Evolutionary conservation across 371 early-diverging fungal genomes (phyloP).

Genomic region (Mucor sp.): DNA sequence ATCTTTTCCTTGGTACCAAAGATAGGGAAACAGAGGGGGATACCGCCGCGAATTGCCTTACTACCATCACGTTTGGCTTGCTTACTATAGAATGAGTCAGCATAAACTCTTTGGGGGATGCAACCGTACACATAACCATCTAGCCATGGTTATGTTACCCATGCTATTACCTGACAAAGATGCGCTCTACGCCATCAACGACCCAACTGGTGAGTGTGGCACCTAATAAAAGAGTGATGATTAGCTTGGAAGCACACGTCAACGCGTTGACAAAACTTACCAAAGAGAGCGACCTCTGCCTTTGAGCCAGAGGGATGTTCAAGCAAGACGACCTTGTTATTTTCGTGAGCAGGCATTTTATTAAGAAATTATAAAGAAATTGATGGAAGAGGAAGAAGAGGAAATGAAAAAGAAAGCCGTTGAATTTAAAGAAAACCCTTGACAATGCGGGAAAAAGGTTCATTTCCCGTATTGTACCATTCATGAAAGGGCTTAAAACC

Average conservation of each 20-base stretch:
- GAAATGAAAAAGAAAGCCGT: slow-evolving; percentile 6
- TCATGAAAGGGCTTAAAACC: background rate
- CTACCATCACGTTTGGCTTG: slow-evolving; percentile 75
- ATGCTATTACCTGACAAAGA: slow-evolving; percentile 72
- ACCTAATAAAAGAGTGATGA: slow-evolving; percentile 29
- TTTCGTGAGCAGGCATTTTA: slow-evolving; percentile 47
- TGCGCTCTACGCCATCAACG: slow-evolving; percentile 61
- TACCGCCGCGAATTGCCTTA: slow-evolving; percentile 89
- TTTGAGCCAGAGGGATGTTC: slow-evolving; percentile 55
- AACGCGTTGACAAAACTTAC: slow-evolving; percentile 21
- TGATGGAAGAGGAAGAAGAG: slow-evolving; percentile 12
- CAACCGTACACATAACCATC: background rate
- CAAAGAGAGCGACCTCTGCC: slow-evolving; percentile 65
- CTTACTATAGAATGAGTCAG: slow-evolving; percentile 37
- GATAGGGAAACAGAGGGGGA: slow-evolving; percentile 82
- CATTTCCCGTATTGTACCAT: slow-evolving; percentile 1
- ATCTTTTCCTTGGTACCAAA: slow-evolving; percentile 69
- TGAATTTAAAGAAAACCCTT: background rate
- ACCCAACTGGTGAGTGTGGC: slow-evolving; percentile 85
- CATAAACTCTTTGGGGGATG: background rate
- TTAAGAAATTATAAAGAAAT: background rate
- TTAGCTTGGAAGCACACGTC: background rate
- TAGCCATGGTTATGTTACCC: background rate
- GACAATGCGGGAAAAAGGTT: background rate
- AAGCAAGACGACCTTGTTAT: slow-evolving; percentile 34